Percentiles rank a stretch among this genome's conserved stretches.
Conservation (phyloP, 257 asterid species). For the Knoxia roxburghii region DNA sequence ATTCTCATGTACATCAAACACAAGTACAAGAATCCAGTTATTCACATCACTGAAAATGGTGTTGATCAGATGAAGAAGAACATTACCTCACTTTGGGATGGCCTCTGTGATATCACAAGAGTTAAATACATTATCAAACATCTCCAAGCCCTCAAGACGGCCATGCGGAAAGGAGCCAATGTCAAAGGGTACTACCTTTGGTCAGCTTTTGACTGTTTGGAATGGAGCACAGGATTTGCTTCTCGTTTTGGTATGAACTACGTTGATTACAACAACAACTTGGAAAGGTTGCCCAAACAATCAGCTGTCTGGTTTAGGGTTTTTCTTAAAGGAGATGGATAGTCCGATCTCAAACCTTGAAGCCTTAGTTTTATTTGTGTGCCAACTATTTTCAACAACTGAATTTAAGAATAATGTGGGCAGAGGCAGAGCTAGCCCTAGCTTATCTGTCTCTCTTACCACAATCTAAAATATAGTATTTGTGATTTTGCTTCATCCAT, state of each 20-base stretch:
- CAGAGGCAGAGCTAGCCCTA: too few species aligned
- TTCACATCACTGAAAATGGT: conserved; percentile 9
- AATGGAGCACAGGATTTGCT: conserved; percentile 21
- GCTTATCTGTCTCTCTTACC: too few species aligned
- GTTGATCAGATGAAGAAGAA: neutral
- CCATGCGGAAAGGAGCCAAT: neutral
- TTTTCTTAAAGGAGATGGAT: neutral
- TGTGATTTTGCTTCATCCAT: too few species aligned
- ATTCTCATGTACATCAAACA: neutral
- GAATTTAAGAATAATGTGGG: too few species aligned
- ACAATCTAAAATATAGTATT: too few species aligned
- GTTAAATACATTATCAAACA: neutral
- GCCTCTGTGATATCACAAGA: neutral
- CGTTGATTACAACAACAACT: conserved; percentile 10
- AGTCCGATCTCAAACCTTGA: too few species aligned
- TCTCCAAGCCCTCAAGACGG: neutral
- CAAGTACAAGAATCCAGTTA: neutral
- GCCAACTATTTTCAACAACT: too few species aligned
- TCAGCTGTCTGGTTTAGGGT: neutral
- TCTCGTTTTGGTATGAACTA: conserved; percentile 23
- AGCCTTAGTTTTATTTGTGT: too few species aligned
- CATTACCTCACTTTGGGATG: neutral
- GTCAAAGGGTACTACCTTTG: conserved; percentile 23
- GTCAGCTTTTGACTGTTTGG: conserved; percentile 26
- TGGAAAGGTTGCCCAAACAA: conserved; percentile 2